Base-by-base conservation (phyloP, 2,329 filamentous ascomycete genomes). In the Pochonia chlamydosporia region DNA sequence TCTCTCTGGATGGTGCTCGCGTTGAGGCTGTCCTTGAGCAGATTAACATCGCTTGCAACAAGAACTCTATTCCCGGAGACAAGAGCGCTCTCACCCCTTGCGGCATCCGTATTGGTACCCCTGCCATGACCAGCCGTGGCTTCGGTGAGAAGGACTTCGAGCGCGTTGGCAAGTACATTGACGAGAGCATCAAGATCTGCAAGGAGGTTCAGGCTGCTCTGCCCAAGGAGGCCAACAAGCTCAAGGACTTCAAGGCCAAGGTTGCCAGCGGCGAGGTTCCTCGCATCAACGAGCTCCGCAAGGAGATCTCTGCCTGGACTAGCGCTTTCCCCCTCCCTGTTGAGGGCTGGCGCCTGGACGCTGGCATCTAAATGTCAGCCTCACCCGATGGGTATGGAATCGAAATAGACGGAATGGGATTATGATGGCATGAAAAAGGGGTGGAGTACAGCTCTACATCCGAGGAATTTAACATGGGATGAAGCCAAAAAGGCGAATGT, bases 41-140 rank as follows among this genome's bases (percentile, higher is more conserved):
- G 69, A 93, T 96, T 73, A 95, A 96, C 78, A 95, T 99, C 69
- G 91, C 93, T 53, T 95, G 90, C 82, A 99, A 99, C 84, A 99
- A 99, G 84, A 99, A 99, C 82, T 86, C 89, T 51, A 93, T 96
- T 50, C 93, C 93, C 35, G 93, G 93, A 54, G 93, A 99, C 79
- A 96, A 95, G 79, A 95, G 89, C 49, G 93, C 93, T 42, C 81
- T 99, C 57, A 96, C 89, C 54, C 93, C 93, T 46, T 89, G 85
- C 63, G 93, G 93, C 76, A 85, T 99, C 69, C 89, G 93, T 59
- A 95, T 99, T 61, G 93, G 93, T 63, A 93, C 91, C 40, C 93
- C 93, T 41, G 93, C 93, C 68, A 99, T 99, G 93, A 96, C 91
- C 49, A 90, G 83, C 61, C 87, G 93, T 72, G 93, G 93, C 54